These are phyloP conservation scores for Kuraishia cidri DNA, from an alignment of 805 yeast genomes.

Conservation along the genomic window DNA sequence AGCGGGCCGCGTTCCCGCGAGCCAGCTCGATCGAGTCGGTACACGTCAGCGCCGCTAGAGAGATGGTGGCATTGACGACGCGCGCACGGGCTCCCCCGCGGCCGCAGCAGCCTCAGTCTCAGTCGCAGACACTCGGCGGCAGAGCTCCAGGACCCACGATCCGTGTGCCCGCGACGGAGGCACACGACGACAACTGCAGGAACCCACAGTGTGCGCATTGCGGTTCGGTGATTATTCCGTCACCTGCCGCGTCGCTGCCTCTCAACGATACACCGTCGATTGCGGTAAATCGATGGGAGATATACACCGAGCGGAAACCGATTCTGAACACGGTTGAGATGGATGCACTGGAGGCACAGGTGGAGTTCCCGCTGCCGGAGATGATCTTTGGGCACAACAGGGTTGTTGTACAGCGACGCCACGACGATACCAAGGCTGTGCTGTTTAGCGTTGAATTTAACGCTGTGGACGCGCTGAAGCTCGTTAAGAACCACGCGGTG, in stretches of 20 bases:
- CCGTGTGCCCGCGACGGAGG: conserved; percentile 3
- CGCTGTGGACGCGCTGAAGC: conserved; percentile 65
- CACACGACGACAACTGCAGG: conserved; percentile 7
- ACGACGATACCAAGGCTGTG: conserved; percentile 17
- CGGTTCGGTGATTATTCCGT: conserved; percentile 70
- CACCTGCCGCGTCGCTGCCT: conserved; percentile 62
- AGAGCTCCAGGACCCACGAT: conserved; percentile 4
- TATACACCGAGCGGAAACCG: conserved; percentile 66
- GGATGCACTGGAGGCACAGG: conserved; percentile 51
- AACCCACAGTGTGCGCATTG: conserved; percentile 46
- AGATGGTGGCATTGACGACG: conserved; percentile 45
- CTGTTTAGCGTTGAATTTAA: conserved; percentile 50
- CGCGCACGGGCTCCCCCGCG: conserved; percentile 21
- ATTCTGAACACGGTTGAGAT: conserved; percentile 69
- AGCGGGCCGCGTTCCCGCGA: too few relatives aligned
- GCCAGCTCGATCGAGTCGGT: conserved; percentile 48
- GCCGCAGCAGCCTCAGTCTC: too few relatives aligned
- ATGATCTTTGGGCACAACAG: conserved; percentile 91
- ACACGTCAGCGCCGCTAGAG: conserved; percentile 53
- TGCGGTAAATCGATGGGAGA: conserved; percentile 64
- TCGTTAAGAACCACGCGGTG: conserved; percentile 38
- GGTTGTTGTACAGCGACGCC: conserved; percentile 37
- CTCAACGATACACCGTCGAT: conserved; percentile 62
- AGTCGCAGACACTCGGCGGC: neutral
- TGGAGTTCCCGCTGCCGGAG: conserved; percentile 85